Evolutionary conservation across 176 grass and related monocot species (phyloP), one percentile per base, ranked within the genome.

Genomic region (Carex kokanica): DNA sequence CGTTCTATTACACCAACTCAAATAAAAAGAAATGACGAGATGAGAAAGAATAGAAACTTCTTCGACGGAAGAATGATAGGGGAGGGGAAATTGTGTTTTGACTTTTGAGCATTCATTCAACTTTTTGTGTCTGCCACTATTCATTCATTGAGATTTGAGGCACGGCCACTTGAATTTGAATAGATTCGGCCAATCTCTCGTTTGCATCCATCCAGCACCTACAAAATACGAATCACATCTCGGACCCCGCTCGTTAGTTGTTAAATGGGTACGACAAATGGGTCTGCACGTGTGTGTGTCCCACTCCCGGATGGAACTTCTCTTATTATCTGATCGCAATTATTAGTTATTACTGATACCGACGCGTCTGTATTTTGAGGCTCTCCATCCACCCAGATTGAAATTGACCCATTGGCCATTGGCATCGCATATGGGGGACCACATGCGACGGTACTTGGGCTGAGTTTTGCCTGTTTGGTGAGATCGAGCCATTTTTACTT

Each of bases 231-330:
- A 38, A 59, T 7, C 56, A 58, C 18, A n/a, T 59, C 56, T n/a
- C 56, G 17, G 56, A 20, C 56, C 56, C 17, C 56, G 5, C 56
- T 59, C 56, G 56, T 34, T 67, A 27, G 65, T 69, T 18, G 65
- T 69, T 69, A 40, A 8, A 69, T 2, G 56, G 56, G 56, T 59
- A n/a, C 56, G 56, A 59, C 56, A 59, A 59, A 59, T 69, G 32
- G 65, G 29, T 69, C 31, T 69, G 32, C 65, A 69, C 65, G 65
- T 69, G 65, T 69, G 65, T 15, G 5, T 69, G 65, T 69, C 65
- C 65, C 65, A 40, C 15, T 69, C 16, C 65, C 32, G n/a, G 13
- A 6, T 6, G 32, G 2, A 38, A 40, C 6, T 32, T 69, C 31
- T 36, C 64, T 9, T 67, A 36, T 67, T 36, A 17, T 69, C 32